phyloP scores from a whole-genome alignment of 192 early-diverging fungal species.

The Glomus cerebriforme region DNA sequence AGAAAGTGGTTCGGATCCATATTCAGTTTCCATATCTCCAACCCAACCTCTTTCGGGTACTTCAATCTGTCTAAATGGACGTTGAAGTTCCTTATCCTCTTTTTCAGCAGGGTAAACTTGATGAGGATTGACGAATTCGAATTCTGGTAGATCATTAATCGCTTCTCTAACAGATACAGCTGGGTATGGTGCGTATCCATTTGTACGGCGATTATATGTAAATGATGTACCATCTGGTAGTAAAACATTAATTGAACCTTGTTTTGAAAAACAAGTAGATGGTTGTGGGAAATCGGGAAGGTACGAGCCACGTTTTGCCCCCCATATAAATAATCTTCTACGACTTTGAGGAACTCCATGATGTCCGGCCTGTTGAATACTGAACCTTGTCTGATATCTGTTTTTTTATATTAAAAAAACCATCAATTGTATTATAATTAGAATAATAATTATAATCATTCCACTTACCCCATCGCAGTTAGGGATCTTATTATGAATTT shows the following conservation, averaged over 20 bases:
- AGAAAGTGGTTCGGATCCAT: slow-evolving; percentile 44
- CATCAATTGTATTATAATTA: slow-evolving; percentile 4
- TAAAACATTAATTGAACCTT: slow-evolving; percentile 43
- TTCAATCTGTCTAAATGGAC: slow-evolving; percentile 24
- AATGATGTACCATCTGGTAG: slow-evolving; percentile 48
- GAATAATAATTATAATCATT: neutral
- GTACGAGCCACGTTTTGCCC: slow-evolving; percentile 49
- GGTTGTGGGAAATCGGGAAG: slow-evolving; percentile 64
- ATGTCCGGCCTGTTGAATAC: slow-evolving; percentile 65
- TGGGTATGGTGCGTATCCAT: slow-evolving; percentile 56
- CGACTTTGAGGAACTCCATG: slow-evolving; percentile 67
- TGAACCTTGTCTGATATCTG: slow-evolving; percentile 63
- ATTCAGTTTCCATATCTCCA: slow-evolving; percentile 47
- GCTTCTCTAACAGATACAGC: slow-evolving; percentile 63
- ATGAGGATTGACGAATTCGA: slow-evolving; percentile 64
- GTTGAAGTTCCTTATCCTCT: slow-evolving; percentile 31
- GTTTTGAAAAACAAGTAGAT: slow-evolving; percentile 52
- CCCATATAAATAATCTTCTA: slow-evolving; percentile 69
- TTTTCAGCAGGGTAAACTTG: slow-evolving; percentile 43
- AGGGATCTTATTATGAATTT: slow-evolving; percentile 67
- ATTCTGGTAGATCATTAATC: slow-evolving; percentile 68
- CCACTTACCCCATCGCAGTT: slow-evolving; percentile 56
- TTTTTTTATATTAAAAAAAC: slow-evolving; percentile 2
- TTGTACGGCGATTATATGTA: slow-evolving; percentile 44
- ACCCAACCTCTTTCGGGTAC: slow-evolving; percentile 40